Percentiles rank a stretch among this genome's conserved stretches.
Evolutionary conservation across 148 eudicot species (phyloP).

Genomic region (Nepenthes gracilis): DNA sequence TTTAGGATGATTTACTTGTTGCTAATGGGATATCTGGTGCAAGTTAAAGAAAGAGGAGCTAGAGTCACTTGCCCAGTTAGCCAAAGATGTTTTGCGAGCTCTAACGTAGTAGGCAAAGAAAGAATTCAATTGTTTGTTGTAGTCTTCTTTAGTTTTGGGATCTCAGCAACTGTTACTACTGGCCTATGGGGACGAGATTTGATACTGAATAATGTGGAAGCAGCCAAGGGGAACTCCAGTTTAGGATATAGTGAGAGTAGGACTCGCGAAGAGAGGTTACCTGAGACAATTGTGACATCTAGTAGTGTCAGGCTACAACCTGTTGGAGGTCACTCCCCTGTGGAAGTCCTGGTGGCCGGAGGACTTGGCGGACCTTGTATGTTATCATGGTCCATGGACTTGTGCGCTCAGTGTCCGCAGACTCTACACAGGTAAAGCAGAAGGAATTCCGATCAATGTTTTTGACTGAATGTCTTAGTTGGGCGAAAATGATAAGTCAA

Average conservation of each 20-base stretch:
- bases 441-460: too few species aligned
- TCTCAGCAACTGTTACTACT: constrained; percentile 28
- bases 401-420: too few species aligned
- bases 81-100: constrained; percentile 29
- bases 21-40: constrained; percentile 1
- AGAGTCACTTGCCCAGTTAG: constrained; percentile 46
- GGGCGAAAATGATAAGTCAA: too few species aligned
- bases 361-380: too few species aligned
- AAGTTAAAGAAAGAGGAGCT: constrained; percentile 65
- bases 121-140: constrained; percentile 16
- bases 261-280: constrained; percentile 74
- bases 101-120: constrained; percentile 42
- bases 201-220: constrained; percentile 27
- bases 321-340: constrained; percentile 41
- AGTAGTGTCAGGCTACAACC: constrained; percentile 95
- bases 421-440: too few species aligned
- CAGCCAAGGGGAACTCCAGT: constrained; percentile 33
- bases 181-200: constrained; percentile 69
- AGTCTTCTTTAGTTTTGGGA: constrained; percentile 20
- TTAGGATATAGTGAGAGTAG: constrained; percentile 41
- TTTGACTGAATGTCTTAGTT: too few species aligned
- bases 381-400: too few species aligned
- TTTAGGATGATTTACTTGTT: constrained; percentile 1
- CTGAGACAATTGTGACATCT: constrained; percentile 90
- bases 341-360: too few species aligned